A percentile compares a stretch with the other conserved stretches of the same genome.
phyloP scores from a whole-genome alignment of 164 flowering plant genomes.

The Paratinospora sagittata region DNA sequence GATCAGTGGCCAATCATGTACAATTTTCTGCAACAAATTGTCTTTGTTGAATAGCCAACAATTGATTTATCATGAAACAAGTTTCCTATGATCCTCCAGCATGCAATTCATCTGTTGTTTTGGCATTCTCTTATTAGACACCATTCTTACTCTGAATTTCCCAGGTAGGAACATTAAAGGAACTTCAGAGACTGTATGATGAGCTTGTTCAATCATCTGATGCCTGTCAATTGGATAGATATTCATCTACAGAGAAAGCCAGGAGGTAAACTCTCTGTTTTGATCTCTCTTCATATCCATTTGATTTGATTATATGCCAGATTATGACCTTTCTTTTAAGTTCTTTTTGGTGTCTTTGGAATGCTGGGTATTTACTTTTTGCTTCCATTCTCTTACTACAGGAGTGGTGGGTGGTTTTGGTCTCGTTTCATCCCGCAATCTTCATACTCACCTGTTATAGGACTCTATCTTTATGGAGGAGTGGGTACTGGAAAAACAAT shows the following conservation, averaged over 20 bases:
- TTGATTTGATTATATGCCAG: neutral
- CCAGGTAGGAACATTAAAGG: conserved; percentile 68
- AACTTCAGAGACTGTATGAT: conserved; percentile 88
- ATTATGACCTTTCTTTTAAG: neutral
- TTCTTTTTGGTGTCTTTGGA: neutral
- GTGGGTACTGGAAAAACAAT: conserved; percentile 99
- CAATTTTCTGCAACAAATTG: no score
- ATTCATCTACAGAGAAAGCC: conserved; percentile 55
- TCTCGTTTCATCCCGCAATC: conserved; percentile 70
- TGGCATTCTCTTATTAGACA: neutral
- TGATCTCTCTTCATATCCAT: neutral
- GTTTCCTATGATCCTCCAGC: neutral
- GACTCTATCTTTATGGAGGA: conserved; percentile 95
- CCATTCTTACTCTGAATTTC: conserved; percentile 18
- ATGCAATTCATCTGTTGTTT: neutral
- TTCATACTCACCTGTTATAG: conserved; percentile 75
- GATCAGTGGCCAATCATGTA: neutral
- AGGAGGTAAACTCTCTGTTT: conserved; percentile 43
- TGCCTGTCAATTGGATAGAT: conserved; percentile 70
- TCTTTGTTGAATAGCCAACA: neutral
- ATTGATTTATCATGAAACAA: neutral
- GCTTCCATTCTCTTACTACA: conserved; percentile 26
- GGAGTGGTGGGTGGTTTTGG: conserved; percentile 98
- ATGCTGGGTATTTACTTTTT: neutral
- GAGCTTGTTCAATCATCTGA: conserved; percentile 77